phyloP scores from a whole-genome alignment of 441 rosid genomes.

The California macrophylla region DNA sequence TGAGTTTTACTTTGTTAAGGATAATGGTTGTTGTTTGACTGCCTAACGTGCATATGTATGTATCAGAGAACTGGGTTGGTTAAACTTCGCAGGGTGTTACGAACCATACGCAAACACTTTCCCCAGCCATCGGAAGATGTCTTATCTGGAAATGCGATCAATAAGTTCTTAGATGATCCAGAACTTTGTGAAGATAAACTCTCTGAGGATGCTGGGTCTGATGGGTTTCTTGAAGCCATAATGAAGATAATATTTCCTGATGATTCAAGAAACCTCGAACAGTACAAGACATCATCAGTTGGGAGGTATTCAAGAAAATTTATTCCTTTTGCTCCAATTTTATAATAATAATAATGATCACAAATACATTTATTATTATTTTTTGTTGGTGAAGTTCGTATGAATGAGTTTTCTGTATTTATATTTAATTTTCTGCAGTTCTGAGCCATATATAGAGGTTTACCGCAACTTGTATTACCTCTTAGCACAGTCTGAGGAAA shows the following conservation, averaged over 20 bases:
- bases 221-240: constrained; percentile 69
- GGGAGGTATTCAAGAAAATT: constrained; percentile 42
- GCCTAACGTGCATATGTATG: constrained; percentile 17
- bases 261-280: constrained; percentile 45
- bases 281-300: constrained; percentile 46
- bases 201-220: constrained; percentile 79
- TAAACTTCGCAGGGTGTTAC: constrained; percentile 92
- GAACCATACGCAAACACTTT: constrained; percentile 93
- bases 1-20: constrained; percentile 9
- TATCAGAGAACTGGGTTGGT: constrained; percentile 85
- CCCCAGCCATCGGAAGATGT: constrained; percentile 87
- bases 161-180: constrained; percentile 79
- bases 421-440: constrained; percentile 50
- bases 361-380: constrained; percentile 2
- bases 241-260: constrained; percentile 54
- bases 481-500: constrained; percentile 89
- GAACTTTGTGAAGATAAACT: constrained; percentile 80
- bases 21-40: constrained; percentile 8
- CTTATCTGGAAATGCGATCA: constrained; percentile 68
- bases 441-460: constrained; percentile 75
- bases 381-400: not conserved
- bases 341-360: not conserved
- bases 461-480: constrained; percentile 80
- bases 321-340: constrained; percentile 12
- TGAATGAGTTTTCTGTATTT: constrained; percentile 17